Conservation (phyloP, 2,329 filamentous ascomycete genomes). For the Graphilbum sp. region DNA sequence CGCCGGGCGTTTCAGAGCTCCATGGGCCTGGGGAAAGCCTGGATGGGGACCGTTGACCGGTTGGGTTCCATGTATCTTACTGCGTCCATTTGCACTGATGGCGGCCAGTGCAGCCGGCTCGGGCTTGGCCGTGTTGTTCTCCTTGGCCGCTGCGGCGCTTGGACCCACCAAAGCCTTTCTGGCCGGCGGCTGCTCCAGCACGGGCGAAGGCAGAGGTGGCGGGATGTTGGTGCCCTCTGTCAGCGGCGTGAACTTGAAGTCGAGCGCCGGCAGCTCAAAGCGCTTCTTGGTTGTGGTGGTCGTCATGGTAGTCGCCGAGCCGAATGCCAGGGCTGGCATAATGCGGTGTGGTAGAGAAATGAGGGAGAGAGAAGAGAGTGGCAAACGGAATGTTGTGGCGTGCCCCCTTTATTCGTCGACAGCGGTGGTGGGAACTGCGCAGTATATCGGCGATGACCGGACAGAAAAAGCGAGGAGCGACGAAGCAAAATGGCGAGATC, state of each 20-base stretch:
- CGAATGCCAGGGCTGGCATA: conserved; percentile 13
- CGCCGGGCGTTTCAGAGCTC: conserved; percentile 30
- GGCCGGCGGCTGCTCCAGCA: no score
- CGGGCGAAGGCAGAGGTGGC: conserved; percentile 38
- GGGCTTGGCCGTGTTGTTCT: conserved; percentile 5
- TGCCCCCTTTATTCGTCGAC: no score
- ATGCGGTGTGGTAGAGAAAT: background rate
- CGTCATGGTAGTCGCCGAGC: conserved; percentile 6
- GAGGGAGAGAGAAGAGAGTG: background rate
- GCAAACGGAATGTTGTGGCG: no score
- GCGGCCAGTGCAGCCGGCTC: conserved; percentile 11
- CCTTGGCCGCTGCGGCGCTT: conserved; percentile 25
- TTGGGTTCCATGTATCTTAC: conserved; percentile 23
- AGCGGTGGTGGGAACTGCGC: no score
- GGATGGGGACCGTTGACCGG: conserved; percentile 11
- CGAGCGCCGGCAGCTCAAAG: conserved; percentile 41
- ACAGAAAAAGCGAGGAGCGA: no score
- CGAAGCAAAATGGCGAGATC: no score
- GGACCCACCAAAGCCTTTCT: no score
- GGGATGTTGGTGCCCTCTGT: conserved; percentile 46
- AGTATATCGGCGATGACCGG: no score
- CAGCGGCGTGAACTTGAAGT: conserved; percentile 41
- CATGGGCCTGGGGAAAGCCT: conserved; percentile 14
- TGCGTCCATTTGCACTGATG: conserved; percentile 8
- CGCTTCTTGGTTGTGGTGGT: conserved; percentile 12